Percentiles rank a stretch among this genome's conserved stretches.
phyloP scores from a whole-genome alignment of 345 rosid genomes.

The Brassica juncea region DNA sequence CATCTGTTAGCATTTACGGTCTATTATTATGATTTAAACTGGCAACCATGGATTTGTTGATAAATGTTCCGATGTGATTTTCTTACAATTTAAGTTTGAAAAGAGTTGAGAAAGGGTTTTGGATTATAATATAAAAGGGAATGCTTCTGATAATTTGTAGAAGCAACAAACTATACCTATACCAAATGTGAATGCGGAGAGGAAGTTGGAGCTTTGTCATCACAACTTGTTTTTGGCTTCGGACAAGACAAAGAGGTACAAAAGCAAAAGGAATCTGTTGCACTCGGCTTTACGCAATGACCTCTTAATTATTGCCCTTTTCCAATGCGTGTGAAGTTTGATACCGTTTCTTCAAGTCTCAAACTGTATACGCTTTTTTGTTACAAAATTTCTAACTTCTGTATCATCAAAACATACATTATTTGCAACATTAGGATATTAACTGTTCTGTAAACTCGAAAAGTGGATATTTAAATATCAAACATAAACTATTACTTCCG shows the following conservation, averaged over 20 bases:
- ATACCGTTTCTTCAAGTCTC: constrained; percentile 12
- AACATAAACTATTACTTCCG: background rate
- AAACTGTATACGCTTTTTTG: background rate
- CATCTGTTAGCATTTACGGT: background rate
- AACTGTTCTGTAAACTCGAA: background rate
- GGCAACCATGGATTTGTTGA: background rate
- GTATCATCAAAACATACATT: background rate
- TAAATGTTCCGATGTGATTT: background rate
- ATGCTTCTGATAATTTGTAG: background rate
- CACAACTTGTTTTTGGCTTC: background rate
- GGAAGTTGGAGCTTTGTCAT: constrained; percentile 1
- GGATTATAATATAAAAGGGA: constrained; percentile 11
- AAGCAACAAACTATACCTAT: constrained; percentile 15
- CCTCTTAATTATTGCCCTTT: constrained; percentile 10
- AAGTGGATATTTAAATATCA: background rate
- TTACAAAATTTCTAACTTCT: background rate
- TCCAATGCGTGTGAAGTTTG: constrained; percentile 31
- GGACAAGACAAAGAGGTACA: constrained; percentile 2
- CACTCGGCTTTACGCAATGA: constrained; percentile 29
- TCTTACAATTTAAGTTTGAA: background rate
- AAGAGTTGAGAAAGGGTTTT: background rate
- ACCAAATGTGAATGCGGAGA: constrained; percentile 26
- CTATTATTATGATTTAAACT: background rate
- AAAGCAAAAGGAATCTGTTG: constrained; percentile 30
- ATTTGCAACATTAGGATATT: background rate